Base-by-base conservation (phyloP, 306 rosid species). In the Parietaria judaica region DNA sequence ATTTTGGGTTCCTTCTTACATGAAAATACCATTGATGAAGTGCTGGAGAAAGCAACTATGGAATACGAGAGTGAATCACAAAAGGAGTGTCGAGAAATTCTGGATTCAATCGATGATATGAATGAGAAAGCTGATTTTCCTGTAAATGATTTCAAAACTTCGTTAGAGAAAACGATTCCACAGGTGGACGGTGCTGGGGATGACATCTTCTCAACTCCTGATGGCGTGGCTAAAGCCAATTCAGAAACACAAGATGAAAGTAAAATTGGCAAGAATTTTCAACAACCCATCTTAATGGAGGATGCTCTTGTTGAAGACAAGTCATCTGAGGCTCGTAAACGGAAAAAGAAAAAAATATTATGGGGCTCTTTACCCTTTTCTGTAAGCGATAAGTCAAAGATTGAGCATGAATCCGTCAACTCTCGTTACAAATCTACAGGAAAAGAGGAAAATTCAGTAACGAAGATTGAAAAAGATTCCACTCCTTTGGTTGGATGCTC, bases 81-180 rank as follows among this genome's bases (percentile, higher is more conserved):
- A 57, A 88, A 85, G 78, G 97, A 87, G 80, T 87, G 97, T 71
- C 91, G 85, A 62, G 97, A 91, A 80, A 91, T 91, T 70, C 86
- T 91, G 66, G 95, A 88, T 85, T 83, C 98, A 63, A 52, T 84
- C 76, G 89, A 82, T 55, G 84, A 81, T 66, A 66, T 64, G 39
- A 73, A 70, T 70, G 74, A 80, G 66, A 78, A 55, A 63, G 76
- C 66, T 61, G 11, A 45, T 70, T 77, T 69, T 31, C 31, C 72
- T 54, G 76, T 72, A 72, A 66, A 36, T 56, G 66, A 55, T 66
- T 51, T 60, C 31, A 58, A 48, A 43, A 35, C 64, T 78, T 78
- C 78, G 60, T 56, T 72, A 51, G 77, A 74, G 64, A 39, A 59
- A 61, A 63, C 63, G 59, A 75, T 77, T 81, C 96, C 87, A 39